A percentile compares a stretch with the other conserved stretches of the same genome.
phyloP scores from a whole-genome alignment of 306 rosid genomes.

The Inga leiocalycina region DNA sequence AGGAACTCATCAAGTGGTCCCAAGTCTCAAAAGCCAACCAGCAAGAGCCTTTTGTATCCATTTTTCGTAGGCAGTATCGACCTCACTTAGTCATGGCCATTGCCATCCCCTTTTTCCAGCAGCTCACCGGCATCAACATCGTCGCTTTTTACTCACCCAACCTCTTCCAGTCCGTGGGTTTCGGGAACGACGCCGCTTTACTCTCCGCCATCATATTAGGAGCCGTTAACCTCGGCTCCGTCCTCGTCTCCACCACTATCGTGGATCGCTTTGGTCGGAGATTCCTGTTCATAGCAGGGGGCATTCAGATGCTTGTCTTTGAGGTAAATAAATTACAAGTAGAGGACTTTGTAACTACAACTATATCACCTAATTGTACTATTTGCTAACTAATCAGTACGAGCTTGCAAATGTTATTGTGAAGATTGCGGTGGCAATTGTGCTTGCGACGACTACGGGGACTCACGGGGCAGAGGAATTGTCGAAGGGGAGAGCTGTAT shows the following conservation, averaged over 20 bases:
- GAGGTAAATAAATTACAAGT: slow-evolving; percentile 33
- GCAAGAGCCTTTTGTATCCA: slow-evolving; percentile 52
- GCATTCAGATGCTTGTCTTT: slow-evolving; percentile 59
- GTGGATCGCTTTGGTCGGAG: slow-evolving; percentile 77
- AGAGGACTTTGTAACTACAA: neutral
- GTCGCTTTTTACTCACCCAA: slow-evolving; percentile 76
- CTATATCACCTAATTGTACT: neutral
- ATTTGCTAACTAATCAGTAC: neutral
- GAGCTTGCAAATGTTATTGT: neutral
- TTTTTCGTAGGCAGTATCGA: slow-evolving; percentile 57
- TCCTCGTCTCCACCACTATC: slow-evolving; percentile 46
- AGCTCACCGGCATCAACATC: slow-evolving; percentile 65
- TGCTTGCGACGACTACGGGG: slow-evolving; percentile 52
- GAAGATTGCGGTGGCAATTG: slow-evolving; percentile 61
- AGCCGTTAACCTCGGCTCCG: slow-evolving; percentile 45
- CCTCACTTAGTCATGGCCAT: slow-evolving; percentile 67
- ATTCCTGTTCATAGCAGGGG: slow-evolving; percentile 62
- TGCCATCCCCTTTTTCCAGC: slow-evolving; percentile 60
- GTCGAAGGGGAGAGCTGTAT: slow-evolving; percentile 45
- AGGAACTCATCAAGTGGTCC: slow-evolving; percentile 30
- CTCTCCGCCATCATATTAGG: slow-evolving; percentile 66
- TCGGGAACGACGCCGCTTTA: slow-evolving; percentile 59
- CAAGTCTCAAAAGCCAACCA: slow-evolving; percentile 36
- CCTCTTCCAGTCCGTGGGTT: slow-evolving; percentile 69
- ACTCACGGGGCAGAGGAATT: slow-evolving; percentile 47